Evolutionary conservation across 2,329 filamentous ascomycete species (phyloP), one percentile per base, ranked within the genome.

Genomic region (Scedosporium aurantiacum): DNA sequence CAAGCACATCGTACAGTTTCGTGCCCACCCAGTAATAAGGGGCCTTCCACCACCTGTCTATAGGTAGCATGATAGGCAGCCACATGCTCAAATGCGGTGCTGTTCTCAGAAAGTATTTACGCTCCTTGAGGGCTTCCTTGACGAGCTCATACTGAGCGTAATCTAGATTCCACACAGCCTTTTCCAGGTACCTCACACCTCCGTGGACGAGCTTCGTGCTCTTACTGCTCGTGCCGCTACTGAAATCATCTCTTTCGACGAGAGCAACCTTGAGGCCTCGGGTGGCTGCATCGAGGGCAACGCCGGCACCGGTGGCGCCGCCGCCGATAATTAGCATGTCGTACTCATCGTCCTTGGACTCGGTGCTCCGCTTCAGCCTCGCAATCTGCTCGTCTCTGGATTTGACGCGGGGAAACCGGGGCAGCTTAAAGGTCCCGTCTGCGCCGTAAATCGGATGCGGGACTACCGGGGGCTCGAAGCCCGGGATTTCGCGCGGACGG

Each of bases 1-100:
- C 91, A 65, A 95, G 80, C 67, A 91, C 84, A 74, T 95, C 91
- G 74, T 95, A 96, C 66, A 85, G 83, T 73, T 95, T 95, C 63
- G 86, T 89, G 58, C 87, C 87, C 45, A 80, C 82, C 87, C 87
- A 90, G 72, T 88, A 90, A 74, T 90, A 90, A 5, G 87, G 87
- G 23, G 83, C 86, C 72, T 90, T 87, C 85, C 86, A 90, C 87
- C 86, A 90, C 70, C 84, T 85, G 71, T 88, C 82, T 62, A 90
- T 76, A 4, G 87, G 87, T 64, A 90, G 77, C 87, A 90, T 90
- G 67, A 90, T 90, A 25, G 87, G 87, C 23, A 90, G 78, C 85
- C 87, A 89, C 71, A 78, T 81, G 63, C 85, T 88, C 61, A 90
- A 77, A 78, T 90, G 87, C 43, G 87, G 87, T 10, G 87, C 87